Evolutionary conservation across 2,329 filamentous ascomycete genomes (phyloP), one percentile per base, ranked within the genome.

Genomic region (Cercospora zeae-maydis): DNA sequence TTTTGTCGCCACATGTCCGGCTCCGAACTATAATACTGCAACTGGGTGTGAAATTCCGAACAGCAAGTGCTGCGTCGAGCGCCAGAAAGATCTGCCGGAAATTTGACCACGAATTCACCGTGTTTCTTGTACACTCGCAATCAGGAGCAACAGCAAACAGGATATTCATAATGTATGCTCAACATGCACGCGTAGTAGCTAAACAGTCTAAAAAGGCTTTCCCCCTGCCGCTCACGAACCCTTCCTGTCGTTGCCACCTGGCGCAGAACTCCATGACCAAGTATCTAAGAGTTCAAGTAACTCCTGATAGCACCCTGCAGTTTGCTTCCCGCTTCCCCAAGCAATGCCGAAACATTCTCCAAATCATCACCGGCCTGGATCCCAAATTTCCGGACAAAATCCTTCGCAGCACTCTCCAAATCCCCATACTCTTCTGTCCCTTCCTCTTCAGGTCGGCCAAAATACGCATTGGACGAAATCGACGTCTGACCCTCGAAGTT

Each of bases 381-480:
- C 55, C 95, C 95, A 75, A 98, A 97, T 75, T 91, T 92, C 73
- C 95, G 87, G 33, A 98, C 88, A 78, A 98, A 96, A 77, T 99
- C 95, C 81, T 95, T 96, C 63, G 95, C 95, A 0, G 92, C 92
- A n/a, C 82, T 84, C 79, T 99, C 95, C 63, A 99, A 81, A 73
- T 97, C 93, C 52, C 93, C 92, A 69, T 96, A 97, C 51, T 85
- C 81, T 24, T 76, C 77, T 36, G 75, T 73, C 47, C 91, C 91
- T 33, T 84, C 79, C 2, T 80, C 76, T 74, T 99, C 95, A 2
- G 92, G 89, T 57, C 93, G 89, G 64, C 95, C 95, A 77, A 99
- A 99, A 83, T 98, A 99, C 60, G 92, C 92, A 77, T 98, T 99
- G 63, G 91, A 96, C 6, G 93, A 97, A 77, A 99, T 99, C 68